Evolutionary conservation across 352 stramenopile species (phyloP), one percentile per base, ranked within the genome.

Genomic region (Globisporangium irregulare): DNA sequence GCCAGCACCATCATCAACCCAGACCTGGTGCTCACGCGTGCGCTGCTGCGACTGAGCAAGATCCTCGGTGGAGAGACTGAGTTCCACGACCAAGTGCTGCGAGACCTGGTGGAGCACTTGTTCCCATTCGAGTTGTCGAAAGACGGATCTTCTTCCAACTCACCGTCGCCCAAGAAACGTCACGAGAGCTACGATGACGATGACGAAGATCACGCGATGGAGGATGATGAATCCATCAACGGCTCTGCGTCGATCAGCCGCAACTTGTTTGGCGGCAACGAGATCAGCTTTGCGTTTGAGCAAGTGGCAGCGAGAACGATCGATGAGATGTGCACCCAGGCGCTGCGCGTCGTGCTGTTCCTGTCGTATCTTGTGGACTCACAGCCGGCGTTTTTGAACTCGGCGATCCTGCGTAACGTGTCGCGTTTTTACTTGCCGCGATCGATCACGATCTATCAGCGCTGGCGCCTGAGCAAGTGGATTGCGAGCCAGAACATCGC

Each of bases 401-500:
- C 76, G 22, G 55, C 67, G 3, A 80, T 74, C 0, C 46, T 93
- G 50, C 76, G 71, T 25, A 72, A 74, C 9, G 77, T 92, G 12
- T 64, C 84, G 34, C 75, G 73, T 6, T 67, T 78, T 15, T 77
- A 85, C 36, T 41, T 93, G 9, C 82, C 83, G 0, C 82, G 86
- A 41, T 74, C 83, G 1, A 91, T 93, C 57, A 82, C 75, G 0
- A 77, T 88, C 20, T 92, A 92, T 63, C 85, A 90, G 70, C 81
- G 80, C 29, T 93, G 83, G 83, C 74, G 75, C n/a, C 71, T 91
- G n/a, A 86, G 79, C 61, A 74, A 77, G 34, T 89, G 79, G 78
- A 62, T 93, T 36, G 71, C 80, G 25, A 89, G 70, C 43, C 82
- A 90, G 67, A 81, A 85, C 22, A 82, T 90, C 51, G 72, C 72